Conservation (phyloP, 1,139 yeast genomes). For the Wickerhamomyces sp. region DNA sequence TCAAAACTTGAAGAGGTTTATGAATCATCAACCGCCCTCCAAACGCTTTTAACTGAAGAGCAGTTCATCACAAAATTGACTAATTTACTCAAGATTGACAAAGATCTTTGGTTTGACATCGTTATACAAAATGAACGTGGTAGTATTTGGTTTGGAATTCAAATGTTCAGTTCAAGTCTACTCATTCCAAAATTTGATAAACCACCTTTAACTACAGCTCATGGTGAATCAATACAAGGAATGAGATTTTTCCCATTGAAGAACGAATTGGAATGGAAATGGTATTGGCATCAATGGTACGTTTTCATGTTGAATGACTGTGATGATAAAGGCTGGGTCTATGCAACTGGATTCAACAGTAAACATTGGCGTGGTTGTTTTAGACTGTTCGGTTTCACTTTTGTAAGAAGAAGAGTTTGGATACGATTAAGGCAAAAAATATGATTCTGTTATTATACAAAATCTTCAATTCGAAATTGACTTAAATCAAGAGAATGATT, state of each 20-base stretch:
- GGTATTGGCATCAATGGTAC: slow-evolving; percentile 62
- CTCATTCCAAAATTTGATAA: slow-evolving; percentile 18
- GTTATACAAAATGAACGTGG: slow-evolving; percentile 1
- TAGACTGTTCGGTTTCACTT: slow-evolving; percentile 38
- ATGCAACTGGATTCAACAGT: slow-evolving; percentile 45
- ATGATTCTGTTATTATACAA: background rate
- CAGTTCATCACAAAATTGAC: background rate
- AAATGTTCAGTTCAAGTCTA: background rate
- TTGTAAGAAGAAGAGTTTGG: slow-evolving; percentile 62
- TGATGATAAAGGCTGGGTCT: slow-evolving; percentile 73
- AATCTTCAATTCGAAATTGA: slow-evolving; percentile 2
- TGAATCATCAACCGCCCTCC: background rate
- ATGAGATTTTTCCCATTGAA: slow-evolving; percentile 31
- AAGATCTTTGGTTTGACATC: background rate
- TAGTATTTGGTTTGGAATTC: slow-evolving; percentile 1
- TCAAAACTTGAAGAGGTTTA: background rate
- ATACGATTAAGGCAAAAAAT: slow-evolving; percentile 34
- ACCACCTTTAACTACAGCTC: slow-evolving; percentile 1
- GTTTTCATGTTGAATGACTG: slow-evolving; percentile 51
- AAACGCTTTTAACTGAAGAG: background rate
- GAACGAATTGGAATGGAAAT: slow-evolving; percentile 36
- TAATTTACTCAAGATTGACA: background rate
- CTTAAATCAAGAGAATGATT: slow-evolving; percentile 20
- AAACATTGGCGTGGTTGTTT: slow-evolving; percentile 57
- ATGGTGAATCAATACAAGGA: slow-evolving; percentile 7